phyloP scores from a whole-genome alignment of 2,329 filamentous ascomycete species.

The Penicillium sp. region DNA sequence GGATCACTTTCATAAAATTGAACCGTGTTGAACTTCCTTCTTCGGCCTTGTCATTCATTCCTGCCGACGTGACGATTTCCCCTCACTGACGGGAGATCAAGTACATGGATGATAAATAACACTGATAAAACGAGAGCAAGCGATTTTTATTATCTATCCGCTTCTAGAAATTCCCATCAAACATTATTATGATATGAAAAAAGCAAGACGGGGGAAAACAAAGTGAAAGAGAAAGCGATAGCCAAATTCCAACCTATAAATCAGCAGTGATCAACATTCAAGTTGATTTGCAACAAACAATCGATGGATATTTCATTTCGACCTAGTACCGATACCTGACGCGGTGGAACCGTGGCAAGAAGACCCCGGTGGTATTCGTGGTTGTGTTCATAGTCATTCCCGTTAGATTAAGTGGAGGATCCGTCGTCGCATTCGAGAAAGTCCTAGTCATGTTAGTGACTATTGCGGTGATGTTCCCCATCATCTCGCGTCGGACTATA shows the following conservation, averaged over 20 bases:
- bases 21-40: background rate
- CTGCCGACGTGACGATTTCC: background rate
- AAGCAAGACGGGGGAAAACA: background rate
- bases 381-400: background rate
- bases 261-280: background rate
- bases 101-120: background rate
- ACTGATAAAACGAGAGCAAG: background rate
- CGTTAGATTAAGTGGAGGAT: slow-evolving; percentile 20
- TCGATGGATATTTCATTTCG: background rate
- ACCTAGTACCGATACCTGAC: slow-evolving; percentile 1
- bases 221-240: background rate
- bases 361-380: background rate
- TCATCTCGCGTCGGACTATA: slow-evolving; percentile 22
- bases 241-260: background rate
- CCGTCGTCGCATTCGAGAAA: slow-evolving; percentile 24
- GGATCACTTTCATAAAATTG: background rate
- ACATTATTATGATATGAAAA: background rate
- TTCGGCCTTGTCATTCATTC: background rate
- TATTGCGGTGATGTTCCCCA: slow-evolving; percentile 22
- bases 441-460: slow-evolving; percentile 28
- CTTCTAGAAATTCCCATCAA: slow-evolving; percentile 8
- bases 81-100: background rate
- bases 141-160: slow-evolving; percentile 18
- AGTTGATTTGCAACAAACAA: background rate
- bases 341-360: slow-evolving; percentile 7